Base-by-base conservation (phyloP, 2,329 filamentous ascomycete species). In the Calycina marina region DNA sequence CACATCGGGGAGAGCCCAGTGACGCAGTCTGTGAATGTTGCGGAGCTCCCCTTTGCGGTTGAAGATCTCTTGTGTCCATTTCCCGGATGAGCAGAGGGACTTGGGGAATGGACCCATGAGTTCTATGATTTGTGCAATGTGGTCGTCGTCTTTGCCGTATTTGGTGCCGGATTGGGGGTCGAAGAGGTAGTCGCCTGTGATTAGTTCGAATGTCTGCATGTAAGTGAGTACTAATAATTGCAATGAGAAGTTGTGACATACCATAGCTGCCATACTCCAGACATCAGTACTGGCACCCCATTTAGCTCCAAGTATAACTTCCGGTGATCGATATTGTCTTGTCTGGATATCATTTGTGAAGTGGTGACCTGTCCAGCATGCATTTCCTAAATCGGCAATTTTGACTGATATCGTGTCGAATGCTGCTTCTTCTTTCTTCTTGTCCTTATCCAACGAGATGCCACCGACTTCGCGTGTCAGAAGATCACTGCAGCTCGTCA, bases 261-360 rank as follows among this genome's bases (percentile, higher is more conserved):
- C 90, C 90, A 98, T 98, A 45, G 82, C 82, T 37, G 90, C 86
- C 90, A 98, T 98, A 59, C 88, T 96, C 90, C 90, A 98, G 5
- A 96, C 82, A 58, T 98, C 90, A 2, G 90, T 96, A 54, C 88
- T 96, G n/a, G 90, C 90, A 45, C 90, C 90, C 90, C 90, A 98
- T 63, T 96, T 96, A 3, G 85, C 75, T 24, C 90, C 90, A 13
- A 98, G 63, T 39, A 98, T 96, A 35, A 98, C 90, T 58, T 98
- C 90, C 1, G 90, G 90, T 2, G 90, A 96, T 36, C 90, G 71
- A 57, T 98, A 98, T 59, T 98, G 90, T 50, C 90, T 71, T 6
- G 90, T 98, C 56, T 98, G 90, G 49, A 98, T 98, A 55, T 98
- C 90, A 54, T 98, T 94, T 52, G 90, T 98, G 59, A 98, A 98